phyloP scores from a whole-genome alignment of 257 asterid genomes.

The Ilex aquifolium region DNA sequence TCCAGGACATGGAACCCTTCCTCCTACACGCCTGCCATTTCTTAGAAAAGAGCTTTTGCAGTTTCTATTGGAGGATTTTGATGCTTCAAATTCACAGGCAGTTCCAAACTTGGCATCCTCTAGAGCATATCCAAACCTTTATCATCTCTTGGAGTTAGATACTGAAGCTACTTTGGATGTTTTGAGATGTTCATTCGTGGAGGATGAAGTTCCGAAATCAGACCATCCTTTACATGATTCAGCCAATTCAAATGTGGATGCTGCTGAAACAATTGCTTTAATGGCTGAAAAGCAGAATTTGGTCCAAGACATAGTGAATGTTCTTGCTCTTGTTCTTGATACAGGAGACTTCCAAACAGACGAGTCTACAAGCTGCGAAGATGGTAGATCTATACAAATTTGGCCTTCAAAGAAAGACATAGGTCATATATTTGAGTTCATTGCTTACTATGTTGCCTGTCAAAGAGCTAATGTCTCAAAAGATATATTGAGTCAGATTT shows the following conservation, averaged over 20 bases:
- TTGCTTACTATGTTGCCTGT: conserved; percentile 62
- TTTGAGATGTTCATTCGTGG: conserved; percentile 59
- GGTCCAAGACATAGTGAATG: conserved; percentile 69
- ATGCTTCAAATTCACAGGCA: conserved; percentile 47
- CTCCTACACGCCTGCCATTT: conserved; percentile 60
- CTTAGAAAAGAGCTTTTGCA: conserved; percentile 69
- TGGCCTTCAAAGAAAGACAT: conserved; percentile 86
- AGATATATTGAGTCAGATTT: conserved; percentile 54
- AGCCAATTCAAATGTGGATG: conserved; percentile 26
- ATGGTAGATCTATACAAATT: conserved; percentile 26
- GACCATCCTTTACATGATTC: conserved; percentile 31
- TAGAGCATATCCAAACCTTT: conserved; percentile 47
- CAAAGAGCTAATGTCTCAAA: conserved; percentile 60
- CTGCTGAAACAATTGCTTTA: conserved; percentile 23
- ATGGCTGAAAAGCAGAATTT: conserved; percentile 36
- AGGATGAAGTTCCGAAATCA: conserved; percentile 29
- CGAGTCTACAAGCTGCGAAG: conserved; percentile 29
- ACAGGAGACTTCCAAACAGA: conserved; percentile 40
- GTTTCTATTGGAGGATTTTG: conserved; percentile 66
- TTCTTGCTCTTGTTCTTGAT: conserved; percentile 56
- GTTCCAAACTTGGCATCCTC: conserved; percentile 31
- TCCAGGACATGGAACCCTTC: conserved; percentile 80
- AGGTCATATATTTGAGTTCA: conserved; percentile 56
- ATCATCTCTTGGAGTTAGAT: conserved; percentile 72
- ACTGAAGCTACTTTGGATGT: conserved; percentile 87